Evolutionary conservation across 2,329 filamentous ascomycete species (phyloP).

Genomic region (Cadophora gregata): DNA sequence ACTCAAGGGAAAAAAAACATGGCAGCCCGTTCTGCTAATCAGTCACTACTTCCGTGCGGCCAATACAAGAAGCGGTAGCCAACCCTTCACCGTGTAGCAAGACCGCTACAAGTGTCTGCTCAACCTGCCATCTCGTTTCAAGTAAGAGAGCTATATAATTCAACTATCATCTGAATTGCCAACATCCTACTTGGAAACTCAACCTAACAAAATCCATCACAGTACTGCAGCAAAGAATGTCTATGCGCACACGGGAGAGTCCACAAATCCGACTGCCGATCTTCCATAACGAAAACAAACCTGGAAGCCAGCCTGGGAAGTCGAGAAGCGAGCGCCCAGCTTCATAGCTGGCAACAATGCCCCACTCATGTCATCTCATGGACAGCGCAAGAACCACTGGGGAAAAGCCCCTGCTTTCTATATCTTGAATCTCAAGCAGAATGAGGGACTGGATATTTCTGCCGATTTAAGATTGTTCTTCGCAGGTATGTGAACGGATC

Average conservation of each 20-base stretch:
- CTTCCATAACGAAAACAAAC: conserved; percentile 20
- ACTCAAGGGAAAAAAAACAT: too few relatives aligned
- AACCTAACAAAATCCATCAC: not conserved
- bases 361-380: not conserved
- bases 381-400: conserved; percentile 6
- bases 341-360: conserved; percentile 1
- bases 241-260: conserved; percentile 19
- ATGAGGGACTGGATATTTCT: not conserved
- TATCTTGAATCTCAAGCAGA: not conserved
- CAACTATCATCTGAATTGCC: too few relatives aligned
- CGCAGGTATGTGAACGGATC: not conserved
- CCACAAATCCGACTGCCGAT: conserved; percentile 31
- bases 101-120: too few relatives aligned
- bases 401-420: not conserved
- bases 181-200: too few relatives aligned
- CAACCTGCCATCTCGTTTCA: too few relatives aligned
- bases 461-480: not conserved
- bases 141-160: too few relatives aligned
- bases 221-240: conserved; percentile 28
- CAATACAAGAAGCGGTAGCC: too few relatives aligned
- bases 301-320: conserved; percentile 27
- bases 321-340: conserved; percentile 20
- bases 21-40: too few relatives aligned
- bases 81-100: too few relatives aligned
- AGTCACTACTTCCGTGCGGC: too few relatives aligned